Evolutionary conservation across 495 filamentous ascomycete genomes (phyloP).

Genomic region (Recurvomyces mirabilis): DNA sequence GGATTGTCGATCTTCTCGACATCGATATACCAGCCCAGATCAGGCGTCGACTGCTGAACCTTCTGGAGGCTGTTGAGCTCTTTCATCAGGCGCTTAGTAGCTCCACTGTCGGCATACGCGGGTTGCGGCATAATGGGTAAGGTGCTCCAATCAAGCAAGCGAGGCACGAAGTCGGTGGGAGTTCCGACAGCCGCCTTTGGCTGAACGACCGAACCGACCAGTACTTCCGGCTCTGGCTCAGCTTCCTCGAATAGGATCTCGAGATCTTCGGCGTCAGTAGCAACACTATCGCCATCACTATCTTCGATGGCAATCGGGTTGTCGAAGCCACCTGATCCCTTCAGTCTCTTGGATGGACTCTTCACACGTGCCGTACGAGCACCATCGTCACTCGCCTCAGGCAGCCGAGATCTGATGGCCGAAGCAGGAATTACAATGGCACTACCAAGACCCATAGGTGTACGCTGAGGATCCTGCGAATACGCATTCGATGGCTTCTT

Average conservation of each 20-base stretch:
- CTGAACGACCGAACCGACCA: not conserved
- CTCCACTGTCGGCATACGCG: constrained; percentile 52
- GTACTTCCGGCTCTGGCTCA: constrained; percentile 15
- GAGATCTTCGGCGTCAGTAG: constrained; percentile 43
- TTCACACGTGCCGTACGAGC: not conserved
- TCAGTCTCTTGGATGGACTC: constrained; percentile 24
- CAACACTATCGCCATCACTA: constrained; percentile 22
- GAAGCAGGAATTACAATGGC: constrained; percentile 26
- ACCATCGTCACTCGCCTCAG: not conserved
- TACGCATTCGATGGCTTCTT: constrained; percentile 32
- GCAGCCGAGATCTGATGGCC: constrained; percentile 37
- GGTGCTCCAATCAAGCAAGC: constrained; percentile 42
- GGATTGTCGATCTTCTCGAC: constrained; percentile 49
- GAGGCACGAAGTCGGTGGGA: constrained; percentile 56
- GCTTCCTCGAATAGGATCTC: constrained; percentile 35
- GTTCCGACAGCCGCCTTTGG: not conserved
- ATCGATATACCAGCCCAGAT: constrained; percentile 82
- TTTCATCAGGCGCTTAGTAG: constrained; percentile 50
- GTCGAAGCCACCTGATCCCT: constrained; percentile 20
- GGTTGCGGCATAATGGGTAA: constrained; percentile 53
- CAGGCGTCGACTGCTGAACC: constrained; percentile 50
- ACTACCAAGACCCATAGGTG: constrained; percentile 32
- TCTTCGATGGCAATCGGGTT: constrained; percentile 22
- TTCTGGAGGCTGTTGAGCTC: constrained; percentile 52
- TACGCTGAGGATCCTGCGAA: constrained; percentile 44